Evolutionary conservation across 768 basidiomycete species (phyloP), one percentile per base, ranked within the genome.

Genomic region (Russula brevipes): DNA sequence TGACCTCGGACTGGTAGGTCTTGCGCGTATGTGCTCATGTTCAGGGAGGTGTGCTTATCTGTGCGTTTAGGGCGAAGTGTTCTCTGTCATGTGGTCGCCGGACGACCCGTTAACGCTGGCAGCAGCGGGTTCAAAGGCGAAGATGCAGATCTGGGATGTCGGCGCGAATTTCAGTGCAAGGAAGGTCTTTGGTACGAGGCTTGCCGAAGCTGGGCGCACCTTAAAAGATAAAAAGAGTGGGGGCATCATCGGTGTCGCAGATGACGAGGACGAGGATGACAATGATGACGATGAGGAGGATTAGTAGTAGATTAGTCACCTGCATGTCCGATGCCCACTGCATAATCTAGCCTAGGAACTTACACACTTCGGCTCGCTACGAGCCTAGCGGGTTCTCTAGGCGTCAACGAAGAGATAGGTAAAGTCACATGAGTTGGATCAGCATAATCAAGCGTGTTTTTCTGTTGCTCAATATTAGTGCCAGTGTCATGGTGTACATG

Each of bases 91-190:
- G 0, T 98, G 89, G 79, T 98, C 94, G 6, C 96, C 97, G 0
- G 96, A 98, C 72, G 91, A 95, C 70, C 89, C 94, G 1, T 84
- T 98, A 55, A 97, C 91, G 8, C 74, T 99, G 52, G 96, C 95
- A 3, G 94, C 94, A 3, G 96, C 90, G 36, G 97, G 97, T 12
- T 95, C 93, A 2, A 90, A 93, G 70, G 96, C 92, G 1, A 94
- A 89, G 72, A 74, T 99, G 6, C 96, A 98, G 73, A 80, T 99
- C 16, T 99, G 96, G 96, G 96, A 99, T 70, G 82, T 96, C 45
- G 91, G 86, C 10, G 82, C 90, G 5, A 98, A 91, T 72, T 76
- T 80, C 17, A 90, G 91, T 31, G 91, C 85, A 10, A 80, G 94
- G 53, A 91, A 91, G 71, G 87, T 87, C 0, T 94, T 98, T 59